Conservation (phyloP, 1,284 basidiomycete genomes). For the Apiotrichum gracile region DNA sequence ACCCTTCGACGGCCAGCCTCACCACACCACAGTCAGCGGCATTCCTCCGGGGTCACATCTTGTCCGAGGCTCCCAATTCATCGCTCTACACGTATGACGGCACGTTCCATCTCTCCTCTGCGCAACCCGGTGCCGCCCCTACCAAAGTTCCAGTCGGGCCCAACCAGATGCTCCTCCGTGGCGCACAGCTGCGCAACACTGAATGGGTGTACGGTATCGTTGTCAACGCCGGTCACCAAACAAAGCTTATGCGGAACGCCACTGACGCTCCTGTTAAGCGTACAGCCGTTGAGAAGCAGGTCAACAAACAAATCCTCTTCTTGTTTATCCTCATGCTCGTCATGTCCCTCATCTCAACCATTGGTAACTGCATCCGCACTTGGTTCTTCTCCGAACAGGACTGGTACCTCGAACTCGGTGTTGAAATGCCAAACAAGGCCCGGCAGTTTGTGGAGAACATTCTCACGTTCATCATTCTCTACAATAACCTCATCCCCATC, state of each 20-base stretch:
- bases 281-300: conserved; percentile 91
- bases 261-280: conserved; percentile 95
- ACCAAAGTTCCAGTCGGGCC: conserved; percentile 87
- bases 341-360: conserved; percentile 82
- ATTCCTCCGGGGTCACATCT: conserved; percentile 71
- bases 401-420: conserved; percentile 65
- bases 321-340: conserved; percentile 82
- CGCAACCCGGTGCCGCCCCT: conserved; percentile 35
- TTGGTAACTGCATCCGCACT: conserved; percentile 81
- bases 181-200: conserved; percentile 93
- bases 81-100: conserved; percentile 93
- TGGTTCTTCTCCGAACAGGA: conserved; percentile 78
- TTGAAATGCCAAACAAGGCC: conserved; percentile 50
- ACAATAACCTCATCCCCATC: conserved; percentile 99
- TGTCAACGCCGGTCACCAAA: conserved; percentile 96
- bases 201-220: conserved; percentile 92
- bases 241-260: conserved; percentile 89
- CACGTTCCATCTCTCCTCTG: conserved; percentile 58
- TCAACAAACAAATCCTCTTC: conserved; percentile 96
- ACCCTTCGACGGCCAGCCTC: conserved; percentile 69
- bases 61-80: conserved; percentile 95
- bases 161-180: conserved; percentile 88
- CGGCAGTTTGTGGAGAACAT: conserved; percentile 85
- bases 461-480: conserved; percentile 95
- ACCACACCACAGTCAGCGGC: conserved; percentile 71